Base-by-base conservation (phyloP, 192 early-diverging fungal genomes). In the Coemansia sp. region DNA sequence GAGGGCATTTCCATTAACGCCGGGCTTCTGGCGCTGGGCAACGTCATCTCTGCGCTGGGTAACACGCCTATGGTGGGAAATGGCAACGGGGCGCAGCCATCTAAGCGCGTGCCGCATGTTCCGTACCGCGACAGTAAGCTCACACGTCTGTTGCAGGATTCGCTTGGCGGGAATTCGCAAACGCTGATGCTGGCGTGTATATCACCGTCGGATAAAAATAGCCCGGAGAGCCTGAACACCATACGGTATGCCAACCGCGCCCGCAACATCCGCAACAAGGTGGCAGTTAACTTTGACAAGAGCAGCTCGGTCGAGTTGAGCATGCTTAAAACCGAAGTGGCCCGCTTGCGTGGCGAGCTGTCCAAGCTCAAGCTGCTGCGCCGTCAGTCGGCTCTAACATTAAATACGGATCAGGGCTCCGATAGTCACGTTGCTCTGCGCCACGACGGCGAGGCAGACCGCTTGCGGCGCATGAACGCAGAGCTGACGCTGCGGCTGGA, bases 1-100 rank as follows among this genome's bases (percentile, higher is more conserved):
- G 97, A 99, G 56, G 95, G 97, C 34, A 99, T 99, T 41, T 90
- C 89, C 15, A 99, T 98, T 59, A 99, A 98, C 58, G 88, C 92
- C 27, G 97, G 97, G 0, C 77, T 99, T 1, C 78, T 97, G 41
- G 94, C 95, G 2, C 83, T 99, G 8, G 97, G 97, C 31, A 99
- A 99, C 60, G 95, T 98, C 25, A 98, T 99, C 35, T 92, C 89
- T 4, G 95, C 95, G 0, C 80, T 99, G 11, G 93, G 93, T 11
- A 92, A 90, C 56, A 70, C 78, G 11, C n/a, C n/a, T n/a, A n/a
- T n/a, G n/a, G n/a, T n/a, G n/a, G 46, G 43, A 2, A 29, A 49
- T 4, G 4, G 32, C 19, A 41, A 45, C 50, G 22, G 25, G 1
- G 19, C 13, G n/a, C 66, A 62, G 26, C 46, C 47, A 3, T 31